Evolutionary conservation across 768 basidiomycete genomes (phyloP), one percentile per base, ranked within the genome.

Genomic region (Panaeolus cyanescens): DNA sequence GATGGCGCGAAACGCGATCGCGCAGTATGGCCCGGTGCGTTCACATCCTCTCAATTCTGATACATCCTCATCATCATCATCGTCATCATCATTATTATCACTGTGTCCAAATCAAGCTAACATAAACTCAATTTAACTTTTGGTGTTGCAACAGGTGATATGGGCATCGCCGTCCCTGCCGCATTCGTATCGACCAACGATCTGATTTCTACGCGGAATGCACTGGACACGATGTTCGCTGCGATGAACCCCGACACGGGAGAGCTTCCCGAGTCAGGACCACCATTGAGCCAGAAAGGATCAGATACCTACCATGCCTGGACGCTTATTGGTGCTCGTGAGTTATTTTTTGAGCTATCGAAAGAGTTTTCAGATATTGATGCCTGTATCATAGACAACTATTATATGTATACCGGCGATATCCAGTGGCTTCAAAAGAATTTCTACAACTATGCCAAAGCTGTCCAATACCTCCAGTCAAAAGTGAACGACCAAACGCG

Each of bases 141-240:
- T 50, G 25, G 30, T 4, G 10, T 50, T 13, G 30, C 25, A 28
- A 28, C 55, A 81, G 83, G 83, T 33, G 85, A 87, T 65, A 86
- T 86, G 85, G 85, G 85, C 12, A 84, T 87, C 32, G 85, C 84
- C 0, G 84, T 85, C 7, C 84, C 85, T 0, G 80, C 84, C 1
- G 81, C 84, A 65, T 86, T 87, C 62, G 85, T 87, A 0, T 86
- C 85, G 0, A 87, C 85, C 0, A 83, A 83, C 63, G 85, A 86
- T 62, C 77, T 87, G 3, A 60, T 85, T 1, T 81, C 84, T 0
- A 85, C 84, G 0, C 75, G 78, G 17, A 86, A 86, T 62, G 85
- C 85, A 0, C 75, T 87, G 62, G 55, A 50, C 13, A 50, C 45
- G 5, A 50, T 50, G 45, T 50, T 28, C 13, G 45, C 45, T 28